These are phyloP conservation scores for Acer saccharum DNA, from an alignment of 345 rosid species.

Conservation along the genomic window DNA sequence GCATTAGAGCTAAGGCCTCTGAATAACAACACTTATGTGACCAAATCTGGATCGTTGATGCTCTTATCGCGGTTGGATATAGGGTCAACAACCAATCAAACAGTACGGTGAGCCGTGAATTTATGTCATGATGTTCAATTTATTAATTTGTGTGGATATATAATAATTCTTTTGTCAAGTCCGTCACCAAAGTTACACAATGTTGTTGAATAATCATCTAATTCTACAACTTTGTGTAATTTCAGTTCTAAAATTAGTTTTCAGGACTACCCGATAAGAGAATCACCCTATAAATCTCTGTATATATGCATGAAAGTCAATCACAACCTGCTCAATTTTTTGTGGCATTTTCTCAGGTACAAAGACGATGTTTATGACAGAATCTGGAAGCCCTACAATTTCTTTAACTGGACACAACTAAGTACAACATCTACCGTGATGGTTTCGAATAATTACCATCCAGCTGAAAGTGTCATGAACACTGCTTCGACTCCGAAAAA, in stretches of 20 bases:
- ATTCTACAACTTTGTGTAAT: too few species aligned
- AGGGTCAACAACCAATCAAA: slow-evolving; percentile 12
- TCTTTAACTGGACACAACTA: not conserved
- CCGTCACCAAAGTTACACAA: too few species aligned
- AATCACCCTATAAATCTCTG: too few species aligned
- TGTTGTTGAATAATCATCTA: too few species aligned
- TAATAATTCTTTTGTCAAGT: too few species aligned
- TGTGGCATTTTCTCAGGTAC: slow-evolving; percentile 15
- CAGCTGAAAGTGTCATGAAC: not conserved
- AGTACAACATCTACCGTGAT: not conserved
- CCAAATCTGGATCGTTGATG: slow-evolving; percentile 17
- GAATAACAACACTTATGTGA: slow-evolving; percentile 14
- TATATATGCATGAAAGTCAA: too few species aligned
- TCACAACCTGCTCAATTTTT: too few species aligned
- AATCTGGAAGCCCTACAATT: not conserved
- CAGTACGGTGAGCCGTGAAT: slow-evolving; percentile 16
- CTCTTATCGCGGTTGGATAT: not conserved
- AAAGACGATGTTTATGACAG: slow-evolving; percentile 20
- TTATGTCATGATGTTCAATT: too few species aligned
- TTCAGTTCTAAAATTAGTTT: too few species aligned
- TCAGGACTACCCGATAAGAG: too few species aligned
- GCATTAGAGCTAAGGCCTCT: slow-evolving; percentile 45
- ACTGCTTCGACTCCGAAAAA: not conserved
- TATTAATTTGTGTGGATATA: too few species aligned
- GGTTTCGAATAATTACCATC: slow-evolving; percentile 33